phyloP scores from a whole-genome alignment of 1,284 basidiomycete genomes.

The Kwoniella shivajii region DNA sequence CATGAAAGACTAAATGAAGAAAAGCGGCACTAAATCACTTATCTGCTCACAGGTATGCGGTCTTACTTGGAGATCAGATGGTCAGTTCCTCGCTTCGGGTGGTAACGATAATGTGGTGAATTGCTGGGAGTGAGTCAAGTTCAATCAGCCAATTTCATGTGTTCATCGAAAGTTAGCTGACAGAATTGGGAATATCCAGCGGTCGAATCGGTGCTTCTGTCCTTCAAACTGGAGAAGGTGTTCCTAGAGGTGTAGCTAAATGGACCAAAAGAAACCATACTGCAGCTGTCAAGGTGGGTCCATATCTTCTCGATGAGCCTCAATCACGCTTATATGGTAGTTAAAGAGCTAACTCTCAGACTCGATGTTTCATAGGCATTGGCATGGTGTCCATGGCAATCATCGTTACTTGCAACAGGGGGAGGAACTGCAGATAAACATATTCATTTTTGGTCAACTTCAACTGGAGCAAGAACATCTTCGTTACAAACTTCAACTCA shows the following conservation, averaged over 20 bases:
- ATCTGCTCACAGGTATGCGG: slow-evolving; percentile 41
- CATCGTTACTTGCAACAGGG: slow-evolving; percentile 85
- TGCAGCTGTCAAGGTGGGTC: slow-evolving; percentile 84
- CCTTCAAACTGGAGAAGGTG: slow-evolving; percentile 51
- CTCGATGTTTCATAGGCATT: slow-evolving; percentile 65
- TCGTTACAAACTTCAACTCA: slow-evolving; percentile 82
- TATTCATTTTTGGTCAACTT: slow-evolving; percentile 90
- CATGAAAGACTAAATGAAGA: slow-evolving; percentile 4
- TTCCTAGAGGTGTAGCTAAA: slow-evolving; percentile 68
- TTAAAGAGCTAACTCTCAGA: background rate
- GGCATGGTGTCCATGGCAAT: slow-evolving; percentile 97
- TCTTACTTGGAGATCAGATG: slow-evolving; percentile 71
- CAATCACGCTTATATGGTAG: background rate
- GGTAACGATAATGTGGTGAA: slow-evolving; percentile 97
- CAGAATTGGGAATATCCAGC: too few species aligned
- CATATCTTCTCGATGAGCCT: background rate
- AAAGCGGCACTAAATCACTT: background rate
- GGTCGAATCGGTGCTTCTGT: slow-evolving; percentile 61
- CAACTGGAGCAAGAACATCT: slow-evolving; percentile 83
- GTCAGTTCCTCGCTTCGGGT: slow-evolving; percentile 86
- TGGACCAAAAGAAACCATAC: slow-evolving; percentile 94
- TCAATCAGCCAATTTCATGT: too few species aligned
- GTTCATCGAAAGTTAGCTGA: too few species aligned
- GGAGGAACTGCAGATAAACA: slow-evolving; percentile 94
- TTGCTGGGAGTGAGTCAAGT: slow-evolving; percentile 76